Base-by-base conservation (phyloP, 352 stramenopile species). In the Globisporangium camurandrum region DNA sequence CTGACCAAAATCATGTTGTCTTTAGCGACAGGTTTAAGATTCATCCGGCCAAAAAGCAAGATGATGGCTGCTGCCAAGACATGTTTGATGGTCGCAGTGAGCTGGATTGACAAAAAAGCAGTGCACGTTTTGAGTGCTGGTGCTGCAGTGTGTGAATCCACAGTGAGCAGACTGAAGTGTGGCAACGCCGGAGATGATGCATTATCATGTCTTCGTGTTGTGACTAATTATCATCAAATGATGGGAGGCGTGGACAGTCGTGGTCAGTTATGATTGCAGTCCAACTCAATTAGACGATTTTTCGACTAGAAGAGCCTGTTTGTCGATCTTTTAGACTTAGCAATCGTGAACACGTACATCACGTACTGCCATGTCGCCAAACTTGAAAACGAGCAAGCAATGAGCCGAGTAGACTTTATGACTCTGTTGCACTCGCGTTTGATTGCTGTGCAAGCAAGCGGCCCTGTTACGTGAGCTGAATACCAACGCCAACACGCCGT, bases 211-310 rank as follows among this genome's bases (percentile, higher is more conserved):
- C 4, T 31, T 4, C 19, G 20, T 10, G 2, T 41, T 12, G 16
- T n/a, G 4, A 46, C 24, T 1, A 49, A 62, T 31, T 62, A 62
- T 19, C 56, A 62, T 36, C 11, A 23, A 2, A 40, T 46, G n/a
- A 54, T 62, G 49, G 55, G 55, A 1, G 48, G 49, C 12, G 49
- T 62, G 2, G 56, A 62, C 26, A 27, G 23, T 1, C 48, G 57
- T 19, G 44, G 20, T 22, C 7, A 41, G 12, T 52, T 36, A 43
- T 49, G 23, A 39, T 57, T 62, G 1, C 49, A 57, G 20, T 22
- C 42, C 1, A 54, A 62, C 45, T 50, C 56, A 16, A 26, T 62
- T 1, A 38, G 56, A 33, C 50, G 20, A 8, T 40, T 16, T 30
- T 46, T 14, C 17, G 19, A 0, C 33, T 44, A 14, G n/a, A 39